A percentile compares a stretch with the other conserved stretches of the same genome.
Conservation (phyloP, 495 filamentous ascomycete genomes). For the Gamarada debralockiae region DNA sequence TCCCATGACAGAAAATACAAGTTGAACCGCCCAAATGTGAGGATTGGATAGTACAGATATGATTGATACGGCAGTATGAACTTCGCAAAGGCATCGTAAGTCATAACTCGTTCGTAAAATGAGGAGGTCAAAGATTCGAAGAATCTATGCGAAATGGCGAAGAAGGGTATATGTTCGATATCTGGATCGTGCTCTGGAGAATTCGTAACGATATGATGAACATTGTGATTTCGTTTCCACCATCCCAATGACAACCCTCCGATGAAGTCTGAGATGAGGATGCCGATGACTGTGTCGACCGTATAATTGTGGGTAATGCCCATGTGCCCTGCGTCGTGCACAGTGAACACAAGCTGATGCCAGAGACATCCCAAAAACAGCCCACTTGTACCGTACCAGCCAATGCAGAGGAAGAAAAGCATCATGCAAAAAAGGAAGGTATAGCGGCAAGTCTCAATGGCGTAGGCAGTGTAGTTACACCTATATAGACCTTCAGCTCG, state of each 20-base stretch:
- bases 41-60: slow-evolving; percentile 82
- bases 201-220: slow-evolving; percentile 97
- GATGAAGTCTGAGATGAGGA: slow-evolving; percentile 84
- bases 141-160: slow-evolving; percentile 87
- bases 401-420: slow-evolving; percentile 59
- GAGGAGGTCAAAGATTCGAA: slow-evolving; percentile 72
- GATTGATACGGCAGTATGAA: slow-evolving; percentile 71
- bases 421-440: slow-evolving; percentile 59
- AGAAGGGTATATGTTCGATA: slow-evolving; percentile 94
- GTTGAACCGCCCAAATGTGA: slow-evolving; percentile 88
- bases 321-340: slow-evolving; percentile 97
- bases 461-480: slow-evolving; percentile 83
- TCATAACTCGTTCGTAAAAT: slow-evolving; percentile 86
- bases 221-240: slow-evolving; percentile 98
- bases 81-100: slow-evolving; percentile 73
- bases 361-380: slow-evolving; percentile 81
- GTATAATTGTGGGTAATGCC: slow-evolving; percentile 90
- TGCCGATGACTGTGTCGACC: slow-evolving; percentile 78
- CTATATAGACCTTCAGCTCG: slow-evolving; percentile 72
- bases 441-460: slow-evolving; percentile 74
- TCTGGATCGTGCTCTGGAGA: slow-evolving; percentile 96
- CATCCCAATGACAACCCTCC: slow-evolving; percentile 90
- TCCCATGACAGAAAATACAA: slow-evolving; percentile 83
- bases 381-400: slow-evolving; percentile 73
- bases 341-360: slow-evolving; percentile 94